These are phyloP conservation scores for Trichophaea hybrida DNA, from an alignment of 2,329 filamentous ascomycete species.

Conservation along the genomic window DNA sequence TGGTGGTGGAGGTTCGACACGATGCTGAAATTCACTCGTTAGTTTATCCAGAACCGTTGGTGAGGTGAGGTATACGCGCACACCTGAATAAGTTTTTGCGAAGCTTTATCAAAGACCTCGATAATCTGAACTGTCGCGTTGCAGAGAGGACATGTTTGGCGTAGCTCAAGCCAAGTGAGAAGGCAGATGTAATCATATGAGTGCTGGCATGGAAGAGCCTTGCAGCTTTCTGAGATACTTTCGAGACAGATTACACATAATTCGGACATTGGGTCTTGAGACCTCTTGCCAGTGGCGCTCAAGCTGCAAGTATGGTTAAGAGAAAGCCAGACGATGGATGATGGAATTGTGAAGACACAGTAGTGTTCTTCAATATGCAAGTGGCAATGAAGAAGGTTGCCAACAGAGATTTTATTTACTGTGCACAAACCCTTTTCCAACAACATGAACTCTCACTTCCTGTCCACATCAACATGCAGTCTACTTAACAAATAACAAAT, in stretches of 20 bases:
- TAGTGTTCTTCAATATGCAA: too few relatives aligned
- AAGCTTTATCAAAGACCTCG: constrained; percentile 6
- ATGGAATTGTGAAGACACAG: too few relatives aligned
- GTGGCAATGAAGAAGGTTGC: too few relatives aligned
- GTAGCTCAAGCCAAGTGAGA: constrained; percentile 62
- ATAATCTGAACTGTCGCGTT: constrained; percentile 36
- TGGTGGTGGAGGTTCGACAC: constrained; percentile 9
- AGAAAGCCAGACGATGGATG: too few relatives aligned
- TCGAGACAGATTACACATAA: constrained; percentile 79
- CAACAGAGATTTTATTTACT: too few relatives aligned
- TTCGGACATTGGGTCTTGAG: too few relatives aligned
- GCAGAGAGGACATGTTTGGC: constrained; percentile 66
- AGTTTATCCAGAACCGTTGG: constrained; percentile 40
- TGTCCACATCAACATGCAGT: too few relatives aligned
- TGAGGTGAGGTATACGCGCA: constrained; percentile 39
- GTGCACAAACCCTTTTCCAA: too few relatives aligned
- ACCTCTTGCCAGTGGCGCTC: too few relatives aligned
- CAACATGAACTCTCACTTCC: too few relatives aligned
- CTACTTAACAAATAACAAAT: too few relatives aligned
- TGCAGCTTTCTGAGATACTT: constrained; percentile 53
- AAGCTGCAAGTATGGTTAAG: too few relatives aligned
- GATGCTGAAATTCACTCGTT: constrained; percentile 12
- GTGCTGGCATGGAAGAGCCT: constrained; percentile 65
- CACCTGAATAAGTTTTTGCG: constrained; percentile 32
- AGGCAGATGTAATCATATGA: constrained; percentile 69